These are phyloP conservation scores for Hygrophorus pudorinus DNA, from an alignment of 768 basidiomycete genomes.

Conservation along the genomic window DNA sequence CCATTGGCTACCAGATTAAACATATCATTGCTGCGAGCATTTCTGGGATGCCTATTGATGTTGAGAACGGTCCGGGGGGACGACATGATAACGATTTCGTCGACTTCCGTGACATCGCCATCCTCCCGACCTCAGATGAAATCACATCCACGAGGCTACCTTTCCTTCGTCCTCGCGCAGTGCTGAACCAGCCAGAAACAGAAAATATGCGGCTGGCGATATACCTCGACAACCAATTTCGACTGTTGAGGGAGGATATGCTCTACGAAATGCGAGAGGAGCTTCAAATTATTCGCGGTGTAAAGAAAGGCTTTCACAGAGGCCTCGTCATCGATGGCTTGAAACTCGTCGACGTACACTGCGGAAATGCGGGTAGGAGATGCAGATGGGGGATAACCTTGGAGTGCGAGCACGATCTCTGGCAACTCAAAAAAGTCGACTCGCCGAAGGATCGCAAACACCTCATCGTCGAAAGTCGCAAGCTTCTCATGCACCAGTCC, in stretches of 20 bases:
- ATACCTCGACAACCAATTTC: constrained; percentile 58
- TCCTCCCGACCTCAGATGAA: constrained; percentile 56
- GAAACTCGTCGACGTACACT: constrained; percentile 25
- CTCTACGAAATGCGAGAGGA: constrained; percentile 48
- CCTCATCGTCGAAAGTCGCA: constrained; percentile 26
- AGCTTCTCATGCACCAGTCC: constrained; percentile 44
- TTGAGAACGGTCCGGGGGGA: constrained; percentile 40
- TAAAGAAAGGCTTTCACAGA: constrained; percentile 30
- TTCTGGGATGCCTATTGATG: constrained; percentile 18
- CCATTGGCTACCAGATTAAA: constrained; percentile 29
- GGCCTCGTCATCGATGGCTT: constrained; percentile 31
- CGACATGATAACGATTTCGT: constrained; percentile 62
- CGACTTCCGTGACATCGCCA: constrained; percentile 51
- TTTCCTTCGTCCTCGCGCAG: constrained; percentile 36
- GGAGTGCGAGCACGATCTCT: constrained; percentile 25
- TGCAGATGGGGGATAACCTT: constrained; percentile 33
- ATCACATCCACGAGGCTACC: constrained; percentile 31
- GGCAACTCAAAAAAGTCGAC: constrained; percentile 24
- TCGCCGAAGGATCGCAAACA: constrained; percentile 27
- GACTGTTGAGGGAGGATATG: constrained; percentile 57
- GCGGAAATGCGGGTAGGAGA: constrained; percentile 15
- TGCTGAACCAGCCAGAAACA: constrained; percentile 32
- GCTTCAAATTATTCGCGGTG: constrained; percentile 28
- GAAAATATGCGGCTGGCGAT: constrained; percentile 28
- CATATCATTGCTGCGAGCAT: constrained; percentile 19